These are phyloP conservation scores for Phytophthora citricola DNA, from an alignment of 352 stramenopile genomes.

Conservation along the genomic window DNA sequence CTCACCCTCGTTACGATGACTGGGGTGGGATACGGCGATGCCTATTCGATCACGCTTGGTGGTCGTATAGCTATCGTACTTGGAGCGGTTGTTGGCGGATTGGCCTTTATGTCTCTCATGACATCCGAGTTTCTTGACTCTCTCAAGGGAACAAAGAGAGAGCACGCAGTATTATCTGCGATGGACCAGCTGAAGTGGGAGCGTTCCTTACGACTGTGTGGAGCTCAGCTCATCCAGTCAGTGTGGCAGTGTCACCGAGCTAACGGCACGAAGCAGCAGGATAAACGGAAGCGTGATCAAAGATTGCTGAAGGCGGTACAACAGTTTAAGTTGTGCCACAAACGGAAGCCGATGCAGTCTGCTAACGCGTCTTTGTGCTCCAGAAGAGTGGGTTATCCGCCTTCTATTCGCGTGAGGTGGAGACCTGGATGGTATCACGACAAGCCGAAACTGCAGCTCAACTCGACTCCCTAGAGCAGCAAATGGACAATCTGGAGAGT, in stretches of 20 bases:
- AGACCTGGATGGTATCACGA: conserved; percentile 10
- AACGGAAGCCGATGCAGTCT: conserved; percentile 36
- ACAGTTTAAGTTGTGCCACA: conserved; percentile 42
- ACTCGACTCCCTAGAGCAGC: conserved; percentile 25
- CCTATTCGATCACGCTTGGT: conserved; percentile 56
- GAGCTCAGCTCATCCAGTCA: conserved; percentile 42
- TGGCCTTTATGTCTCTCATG: conserved; percentile 65
- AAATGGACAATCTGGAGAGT: conserved; percentile 12
- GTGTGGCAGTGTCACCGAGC: conserved; percentile 40
- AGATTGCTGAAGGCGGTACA: conserved; percentile 26
- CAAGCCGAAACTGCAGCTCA: conserved; percentile 7
- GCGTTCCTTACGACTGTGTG: conserved; percentile 33
- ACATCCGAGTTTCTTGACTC: conserved; percentile 68
- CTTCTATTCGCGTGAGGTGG: conserved; percentile 9
- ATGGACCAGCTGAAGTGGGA: conserved; percentile 57
- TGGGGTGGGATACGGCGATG: conserved; percentile 65
- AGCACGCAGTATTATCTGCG: conserved; percentile 52
- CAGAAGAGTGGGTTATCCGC: conserved; percentile 18
- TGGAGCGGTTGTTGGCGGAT: conserved; percentile 58
- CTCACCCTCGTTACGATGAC: conserved; percentile 72
- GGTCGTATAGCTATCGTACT: conserved; percentile 55
- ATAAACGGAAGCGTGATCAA: neutral
- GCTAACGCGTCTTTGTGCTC: conserved; percentile 14
- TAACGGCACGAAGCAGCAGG: neutral
- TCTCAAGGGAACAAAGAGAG: conserved; percentile 64